Evolutionary conservation across 345 rosid species (phyloP), one percentile per base, ranked within the genome.

Genomic region (Carallia pectinifolia): DNA sequence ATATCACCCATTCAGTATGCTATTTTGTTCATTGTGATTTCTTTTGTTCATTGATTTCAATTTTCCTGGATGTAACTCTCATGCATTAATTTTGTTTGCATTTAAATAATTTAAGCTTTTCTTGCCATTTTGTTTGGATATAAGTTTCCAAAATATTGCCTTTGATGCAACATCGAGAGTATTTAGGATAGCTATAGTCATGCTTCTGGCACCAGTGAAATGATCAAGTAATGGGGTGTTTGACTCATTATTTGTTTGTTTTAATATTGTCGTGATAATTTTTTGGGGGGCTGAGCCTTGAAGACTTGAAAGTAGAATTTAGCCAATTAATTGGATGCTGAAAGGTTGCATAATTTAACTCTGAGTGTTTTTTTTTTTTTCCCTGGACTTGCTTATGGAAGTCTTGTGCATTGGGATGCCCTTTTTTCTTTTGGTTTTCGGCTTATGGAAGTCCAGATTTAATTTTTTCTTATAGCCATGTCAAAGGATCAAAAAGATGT

Each of bases 1-100:
- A 92, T 78, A 87, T 96, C 74, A 96, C 99, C 0, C 99, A 92
- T 74, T 96, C 97, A 75, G 98, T 92, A 79, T 70, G 87, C 61
- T 30, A 6, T 62, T 40, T 53, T 71, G 63, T 18, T 71, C 19
- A 37, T 8, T 39, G 17, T 7, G 48, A 30, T 68, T 54, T 54
- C 34, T 39, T 36, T 59, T 44, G 2, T 56, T 7, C 39, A 34
- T 64, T 54, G 27, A 13, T 40, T 56, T 19, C 47, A 65, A n/a
- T 17, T 7, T 53, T 37, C 19, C 15, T 23, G 19, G 33, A 30
- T 39, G n/a, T 53, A 27, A 5, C 7, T 62, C 17, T 44, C 4
- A 3, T 4, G 50, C 16, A 1, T 44, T 44, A 15, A 44, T 44
- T 10, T 44, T 44, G 50, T 3, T 44, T 44, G 50, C 12, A 15